Percentiles rank a stretch among this genome's conserved stretches.
phyloP scores from a whole-genome alignment of 2,329 filamentous ascomycete species.

The Thelonectria rubi region DNA sequence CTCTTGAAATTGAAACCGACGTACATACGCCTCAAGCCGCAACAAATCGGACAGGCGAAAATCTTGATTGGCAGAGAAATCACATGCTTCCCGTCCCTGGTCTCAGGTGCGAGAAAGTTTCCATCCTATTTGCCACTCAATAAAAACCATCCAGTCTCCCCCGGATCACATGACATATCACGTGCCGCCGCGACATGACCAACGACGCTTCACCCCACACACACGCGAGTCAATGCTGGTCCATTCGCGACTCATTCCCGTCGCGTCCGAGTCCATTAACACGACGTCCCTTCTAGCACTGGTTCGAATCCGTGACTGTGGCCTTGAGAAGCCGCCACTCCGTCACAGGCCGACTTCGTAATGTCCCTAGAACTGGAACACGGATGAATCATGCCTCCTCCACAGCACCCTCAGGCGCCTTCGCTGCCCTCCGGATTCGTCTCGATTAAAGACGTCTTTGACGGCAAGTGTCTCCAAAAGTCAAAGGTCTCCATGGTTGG shows the following conservation, averaged over 20 bases:
- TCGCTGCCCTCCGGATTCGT: slow-evolving; percentile 38
- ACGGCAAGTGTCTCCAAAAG: slow-evolving; percentile 45
- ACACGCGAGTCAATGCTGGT: slow-evolving; percentile 1
- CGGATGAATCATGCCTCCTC: slow-evolving; percentile 19
- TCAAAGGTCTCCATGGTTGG: slow-evolving; percentile 70
- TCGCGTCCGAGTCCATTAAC: slow-evolving; percentile 31
- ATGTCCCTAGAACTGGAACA: slow-evolving; percentile 11
- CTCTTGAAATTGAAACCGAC: background rate
- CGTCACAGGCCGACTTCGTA: background rate
- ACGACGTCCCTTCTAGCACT: slow-evolving; percentile 10
- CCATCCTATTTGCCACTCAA: too few relatives aligned
- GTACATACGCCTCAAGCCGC: background rate
- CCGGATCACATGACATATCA: slow-evolving; percentile 35
- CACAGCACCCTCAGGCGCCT: slow-evolving; percentile 19
- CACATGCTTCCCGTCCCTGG: background rate
- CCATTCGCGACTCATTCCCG: slow-evolving; percentile 27
- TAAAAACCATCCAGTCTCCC: too few relatives aligned
- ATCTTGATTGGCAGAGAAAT: background rate
- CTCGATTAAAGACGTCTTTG: slow-evolving; percentile 54
- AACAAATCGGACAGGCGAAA: background rate
- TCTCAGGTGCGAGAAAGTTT: background rate
- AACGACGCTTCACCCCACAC: slow-evolving; percentile 16
- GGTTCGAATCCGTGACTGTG: slow-evolving; percentile 9
- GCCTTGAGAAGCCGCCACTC: slow-evolving; percentile 15
- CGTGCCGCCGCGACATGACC: slow-evolving; percentile 39